Evolutionary conservation across 73 alveolate genomes (phyloP).

Genomic region (Paramecium octaurelia): DNA sequence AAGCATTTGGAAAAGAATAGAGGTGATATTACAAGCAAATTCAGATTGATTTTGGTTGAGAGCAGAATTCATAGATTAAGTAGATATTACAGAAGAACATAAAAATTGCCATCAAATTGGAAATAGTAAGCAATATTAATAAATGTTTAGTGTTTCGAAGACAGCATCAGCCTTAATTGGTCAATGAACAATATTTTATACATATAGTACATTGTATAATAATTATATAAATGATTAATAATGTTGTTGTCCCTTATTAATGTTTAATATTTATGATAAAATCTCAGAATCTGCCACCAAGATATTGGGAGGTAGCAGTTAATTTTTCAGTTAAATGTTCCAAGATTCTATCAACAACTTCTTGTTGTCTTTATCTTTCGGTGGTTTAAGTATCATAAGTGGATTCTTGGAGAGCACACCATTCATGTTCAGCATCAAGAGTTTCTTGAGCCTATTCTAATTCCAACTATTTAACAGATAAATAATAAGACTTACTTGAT

Average conservation of each 20-base stretch:
- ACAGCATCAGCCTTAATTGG: conserved; percentile 40
- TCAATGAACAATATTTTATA: neutral
- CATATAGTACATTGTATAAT: neutral
- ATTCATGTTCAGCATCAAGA: conserved; percentile 32
- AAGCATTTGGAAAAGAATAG: conserved; percentile 97
- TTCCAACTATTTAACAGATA: neutral
- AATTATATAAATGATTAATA: neutral
- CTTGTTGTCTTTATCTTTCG: conserved; percentile 19
- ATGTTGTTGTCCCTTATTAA: neutral
- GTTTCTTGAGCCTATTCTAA: conserved; percentile 38
- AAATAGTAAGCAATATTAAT: conserved; percentile 65
- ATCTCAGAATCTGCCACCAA: conserved; percentile 54
- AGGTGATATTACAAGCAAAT: conserved; percentile 94
- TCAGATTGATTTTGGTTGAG: conserved; percentile 95
- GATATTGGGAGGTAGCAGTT: conserved; percentile 44
- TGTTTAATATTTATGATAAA: neutral
- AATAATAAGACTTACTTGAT: neutral
- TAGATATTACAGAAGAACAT: conserved; percentile 94
- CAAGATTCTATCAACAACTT: neutral
- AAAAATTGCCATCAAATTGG: conserved; percentile 96
- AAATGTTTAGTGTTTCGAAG: conserved; percentile 8
- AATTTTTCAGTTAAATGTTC: conserved; percentile 44
- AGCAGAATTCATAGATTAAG: conserved; percentile 98
- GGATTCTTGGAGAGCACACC: conserved; percentile 25
- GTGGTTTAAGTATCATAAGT: neutral